Conservation (phyloP, 1,139 yeast species). For the Lodderomyces parapsilosis region DNA sequence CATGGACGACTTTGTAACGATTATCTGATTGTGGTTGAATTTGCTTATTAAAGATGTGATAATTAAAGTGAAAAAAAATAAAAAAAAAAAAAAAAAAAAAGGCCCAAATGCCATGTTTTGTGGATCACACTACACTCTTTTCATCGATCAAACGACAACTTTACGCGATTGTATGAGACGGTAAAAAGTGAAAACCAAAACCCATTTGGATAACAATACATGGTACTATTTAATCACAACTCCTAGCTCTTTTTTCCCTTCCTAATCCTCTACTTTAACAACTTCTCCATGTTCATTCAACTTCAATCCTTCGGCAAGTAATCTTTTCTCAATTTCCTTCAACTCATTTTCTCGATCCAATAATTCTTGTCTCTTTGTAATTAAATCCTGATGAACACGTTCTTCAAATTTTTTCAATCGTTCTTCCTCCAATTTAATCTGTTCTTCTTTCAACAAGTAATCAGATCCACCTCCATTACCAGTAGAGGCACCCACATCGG, state of each 20-base stretch:
- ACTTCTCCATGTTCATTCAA: conserved; percentile 44
- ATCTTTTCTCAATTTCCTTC: conserved; percentile 74
- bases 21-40: too few relatives aligned
- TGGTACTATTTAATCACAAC: too few relatives aligned
- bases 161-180: neutral
- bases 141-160: neutral
- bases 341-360: conserved; percentile 87
- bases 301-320: conserved; percentile 56
- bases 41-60: too few relatives aligned
- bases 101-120: too few relatives aligned
- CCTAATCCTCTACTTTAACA: conserved; percentile 25
- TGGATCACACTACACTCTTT: too few relatives aligned
- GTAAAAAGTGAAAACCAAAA: neutral
- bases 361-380: conserved; percentile 79
- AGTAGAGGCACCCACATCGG: conserved; percentile 32
- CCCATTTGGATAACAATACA: neutral
- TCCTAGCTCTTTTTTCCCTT: neutral
- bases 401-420: conserved; percentile 76
- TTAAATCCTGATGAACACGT: conserved; percentile 86
- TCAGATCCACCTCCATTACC: conserved; percentile 18
- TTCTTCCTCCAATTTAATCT: conserved; percentile 77
- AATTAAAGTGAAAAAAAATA: too few relatives aligned
- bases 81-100: too few relatives aligned
- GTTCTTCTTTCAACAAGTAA: conserved; percentile 72
- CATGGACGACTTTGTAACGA: too few relatives aligned